Percentiles rank a stretch among this genome's conserved stretches.
phyloP scores from a whole-genome alignment of 805 yeast species.

The Zygoascus ofunaensis region DNA sequence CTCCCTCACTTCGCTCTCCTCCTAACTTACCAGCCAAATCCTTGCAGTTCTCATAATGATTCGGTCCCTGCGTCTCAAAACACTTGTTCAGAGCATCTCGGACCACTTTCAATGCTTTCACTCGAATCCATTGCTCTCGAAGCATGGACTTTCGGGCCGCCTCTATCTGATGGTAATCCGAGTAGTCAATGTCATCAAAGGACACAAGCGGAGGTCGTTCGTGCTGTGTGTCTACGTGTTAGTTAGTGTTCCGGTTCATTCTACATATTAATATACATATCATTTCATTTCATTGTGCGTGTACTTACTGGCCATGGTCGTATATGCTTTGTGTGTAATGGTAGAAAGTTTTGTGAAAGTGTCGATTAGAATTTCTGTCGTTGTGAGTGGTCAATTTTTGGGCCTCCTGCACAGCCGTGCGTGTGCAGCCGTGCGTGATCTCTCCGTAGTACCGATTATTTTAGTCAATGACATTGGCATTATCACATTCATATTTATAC shows the following conservation, averaged over 20 bases:
- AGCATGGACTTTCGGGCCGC: constrained; percentile 69
- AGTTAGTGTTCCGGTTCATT: neutral
- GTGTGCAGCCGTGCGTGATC: neutral
- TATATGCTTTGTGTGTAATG: neutral
- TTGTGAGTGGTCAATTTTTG: constrained; percentile 5
- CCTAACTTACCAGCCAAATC: constrained; percentile 53
- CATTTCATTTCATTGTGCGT: neutral
- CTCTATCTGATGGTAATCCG: constrained; percentile 50
- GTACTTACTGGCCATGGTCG: constrained; percentile 3
- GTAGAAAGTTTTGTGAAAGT: neutral
- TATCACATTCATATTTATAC: no score
- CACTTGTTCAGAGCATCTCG: constrained; percentile 73
- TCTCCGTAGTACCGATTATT: no score
- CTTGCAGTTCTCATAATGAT: constrained; percentile 71
- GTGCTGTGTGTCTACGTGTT: constrained; percentile 19
- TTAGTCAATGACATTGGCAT: no score
- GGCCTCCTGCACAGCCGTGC: no score
- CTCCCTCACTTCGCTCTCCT: neutral
- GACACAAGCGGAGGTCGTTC: constrained; percentile 59
- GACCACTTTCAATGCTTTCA: constrained; percentile 54
- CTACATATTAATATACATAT: no score
- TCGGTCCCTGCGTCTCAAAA: constrained; percentile 50
- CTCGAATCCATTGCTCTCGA: constrained; percentile 72
- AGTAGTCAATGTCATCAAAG: constrained; percentile 74
- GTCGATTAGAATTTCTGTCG: neutral